Evolutionary conservation across 208 protist genomes (phyloP).

Genomic region (Leishmania arabica): DNA sequence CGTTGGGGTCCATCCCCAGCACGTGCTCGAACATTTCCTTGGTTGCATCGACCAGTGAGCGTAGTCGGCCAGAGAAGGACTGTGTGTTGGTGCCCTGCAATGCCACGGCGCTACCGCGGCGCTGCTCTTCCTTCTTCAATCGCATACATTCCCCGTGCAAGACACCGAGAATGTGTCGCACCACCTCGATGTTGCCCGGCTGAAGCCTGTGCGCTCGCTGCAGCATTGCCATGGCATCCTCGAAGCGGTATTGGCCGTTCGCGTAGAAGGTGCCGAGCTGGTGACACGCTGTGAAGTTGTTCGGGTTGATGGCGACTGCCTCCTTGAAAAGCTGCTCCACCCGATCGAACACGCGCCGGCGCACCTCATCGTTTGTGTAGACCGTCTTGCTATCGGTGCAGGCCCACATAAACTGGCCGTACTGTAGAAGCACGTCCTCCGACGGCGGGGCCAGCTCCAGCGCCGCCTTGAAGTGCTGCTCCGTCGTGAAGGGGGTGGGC

Average conservation of each 20-base stretch:
- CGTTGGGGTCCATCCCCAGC: conserved; percentile 37
- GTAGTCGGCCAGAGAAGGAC: conserved; percentile 31
- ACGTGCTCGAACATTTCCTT: conserved; percentile 51
- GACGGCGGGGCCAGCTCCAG: conserved; percentile 48
- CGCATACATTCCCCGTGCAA: conserved; percentile 67
- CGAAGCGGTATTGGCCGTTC: conserved; percentile 54
- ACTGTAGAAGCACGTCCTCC: conserved; percentile 52
- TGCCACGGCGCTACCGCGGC: conserved; percentile 22
- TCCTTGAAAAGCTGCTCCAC: conserved; percentile 55
- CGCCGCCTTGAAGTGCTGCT: conserved; percentile 59
- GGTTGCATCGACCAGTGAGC: conserved; percentile 41
- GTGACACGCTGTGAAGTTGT: conserved; percentile 41
- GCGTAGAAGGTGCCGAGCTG: conserved; percentile 73
- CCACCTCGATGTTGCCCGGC: conserved; percentile 56
- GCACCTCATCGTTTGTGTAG: conserved; percentile 37
- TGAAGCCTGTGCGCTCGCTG: conserved; percentile 56
- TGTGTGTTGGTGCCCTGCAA: conserved; percentile 8
- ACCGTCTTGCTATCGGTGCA: conserved; percentile 42
- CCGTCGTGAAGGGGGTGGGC: conserved; percentile 60
- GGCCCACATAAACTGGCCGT: conserved; percentile 69
- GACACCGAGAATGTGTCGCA: conserved; percentile 49
- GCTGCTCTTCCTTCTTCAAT: conserved; percentile 42
- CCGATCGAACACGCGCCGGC: conserved; percentile 45
- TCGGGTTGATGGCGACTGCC: conserved; percentile 45
- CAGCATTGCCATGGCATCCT: conserved; percentile 64